These are phyloP conservation scores for Dendrobium nobile DNA, from an alignment of 106 monocot genomes.

Conservation along the genomic window DNA sequence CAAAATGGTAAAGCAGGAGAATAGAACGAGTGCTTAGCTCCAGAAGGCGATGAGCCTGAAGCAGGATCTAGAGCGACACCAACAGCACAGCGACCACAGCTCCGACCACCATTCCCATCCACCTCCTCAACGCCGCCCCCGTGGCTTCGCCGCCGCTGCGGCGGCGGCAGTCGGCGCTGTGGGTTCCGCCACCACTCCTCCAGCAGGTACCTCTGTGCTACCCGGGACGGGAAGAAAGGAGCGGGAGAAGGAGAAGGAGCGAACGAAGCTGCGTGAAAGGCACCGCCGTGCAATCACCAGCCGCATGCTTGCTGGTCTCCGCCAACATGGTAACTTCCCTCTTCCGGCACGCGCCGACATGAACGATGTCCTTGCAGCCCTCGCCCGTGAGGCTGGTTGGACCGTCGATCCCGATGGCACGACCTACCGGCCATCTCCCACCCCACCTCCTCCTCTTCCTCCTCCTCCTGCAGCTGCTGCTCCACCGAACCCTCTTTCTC, in stretches of 20 bases:
- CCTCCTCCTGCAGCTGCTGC: slow-evolving; percentile 11
- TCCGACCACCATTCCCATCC: slow-evolving; percentile 20
- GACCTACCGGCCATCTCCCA: slow-evolving; percentile 46
- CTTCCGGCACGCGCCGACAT: slow-evolving; percentile 95
- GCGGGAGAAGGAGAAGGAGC: slow-evolving; percentile 87
- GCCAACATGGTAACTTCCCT: slow-evolving; percentile 88
- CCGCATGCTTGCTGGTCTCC: slow-evolving; percentile 88
- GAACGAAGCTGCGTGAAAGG: slow-evolving; percentile 89
- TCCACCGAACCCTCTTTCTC: slow-evolving; percentile 16
- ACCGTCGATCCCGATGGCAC: slow-evolving; percentile 81
- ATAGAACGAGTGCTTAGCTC: neutral
- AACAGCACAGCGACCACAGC: slow-evolving; percentile 22
- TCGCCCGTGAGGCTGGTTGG: slow-evolving; percentile 95
- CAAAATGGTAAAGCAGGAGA: neutral
- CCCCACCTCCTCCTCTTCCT: slow-evolving; percentile 2
- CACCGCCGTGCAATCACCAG: slow-evolving; percentile 93
- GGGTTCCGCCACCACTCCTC: slow-evolving; percentile 39
- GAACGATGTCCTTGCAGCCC: slow-evolving; percentile 97
- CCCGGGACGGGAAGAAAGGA: slow-evolving; percentile 39
- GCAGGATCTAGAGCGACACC: slow-evolving; percentile 36
- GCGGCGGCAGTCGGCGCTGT: slow-evolving; percentile 9
- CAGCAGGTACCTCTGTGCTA: slow-evolving; percentile 8
- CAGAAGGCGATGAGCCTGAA: slow-evolving; percentile 30
- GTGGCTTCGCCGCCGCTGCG: slow-evolving; percentile 41
- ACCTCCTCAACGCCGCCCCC: slow-evolving; percentile 38